Conservation (phyloP, 257 asterid genomes). For the Asclepias syriaca region DNA sequence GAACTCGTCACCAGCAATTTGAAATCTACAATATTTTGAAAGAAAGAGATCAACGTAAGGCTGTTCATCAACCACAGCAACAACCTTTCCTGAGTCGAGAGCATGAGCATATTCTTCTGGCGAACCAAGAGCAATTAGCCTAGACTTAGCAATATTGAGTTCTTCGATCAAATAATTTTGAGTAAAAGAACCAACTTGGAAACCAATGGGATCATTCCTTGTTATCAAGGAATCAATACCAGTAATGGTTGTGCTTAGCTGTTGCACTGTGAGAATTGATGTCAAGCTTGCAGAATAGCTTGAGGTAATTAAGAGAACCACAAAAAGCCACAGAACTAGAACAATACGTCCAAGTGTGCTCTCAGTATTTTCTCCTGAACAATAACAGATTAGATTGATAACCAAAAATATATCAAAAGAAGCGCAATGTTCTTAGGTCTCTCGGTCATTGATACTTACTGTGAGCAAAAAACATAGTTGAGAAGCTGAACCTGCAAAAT, state of each 20-base stretch:
- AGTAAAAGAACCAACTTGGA: slow-evolving; percentile 70
- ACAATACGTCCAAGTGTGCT: slow-evolving; percentile 74
- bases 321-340: slow-evolving; percentile 75
- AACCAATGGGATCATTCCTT: slow-evolving; percentile 60
- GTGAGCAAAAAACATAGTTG: slow-evolving; percentile 71
- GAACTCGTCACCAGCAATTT: slow-evolving; percentile 60
- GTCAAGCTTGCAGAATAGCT: slow-evolving; percentile 87
- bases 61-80: slow-evolving; percentile 72
- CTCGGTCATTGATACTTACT: slow-evolving; percentile 40
- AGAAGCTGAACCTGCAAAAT: slow-evolving; percentile 81
- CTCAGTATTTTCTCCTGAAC: slow-evolving; percentile 68
- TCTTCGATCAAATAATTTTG: slow-evolving; percentile 56
- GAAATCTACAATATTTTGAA: slow-evolving; percentile 53
- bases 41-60: slow-evolving; percentile 69
- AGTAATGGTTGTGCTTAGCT: slow-evolving; percentile 55
- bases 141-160: slow-evolving; percentile 58
- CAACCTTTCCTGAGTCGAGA: slow-evolving; percentile 40
- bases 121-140: slow-evolving; percentile 66
- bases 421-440: neutral
- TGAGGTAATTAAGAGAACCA: slow-evolving; percentile 59
- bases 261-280: slow-evolving; percentile 69
- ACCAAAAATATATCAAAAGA: no score
- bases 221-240: slow-evolving; percentile 69
- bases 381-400: slow-evolving; percentile 9
- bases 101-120: slow-evolving; percentile 73